phyloP scores from a whole-genome alignment of 345 rosid species.

The Populus nigra region DNA sequence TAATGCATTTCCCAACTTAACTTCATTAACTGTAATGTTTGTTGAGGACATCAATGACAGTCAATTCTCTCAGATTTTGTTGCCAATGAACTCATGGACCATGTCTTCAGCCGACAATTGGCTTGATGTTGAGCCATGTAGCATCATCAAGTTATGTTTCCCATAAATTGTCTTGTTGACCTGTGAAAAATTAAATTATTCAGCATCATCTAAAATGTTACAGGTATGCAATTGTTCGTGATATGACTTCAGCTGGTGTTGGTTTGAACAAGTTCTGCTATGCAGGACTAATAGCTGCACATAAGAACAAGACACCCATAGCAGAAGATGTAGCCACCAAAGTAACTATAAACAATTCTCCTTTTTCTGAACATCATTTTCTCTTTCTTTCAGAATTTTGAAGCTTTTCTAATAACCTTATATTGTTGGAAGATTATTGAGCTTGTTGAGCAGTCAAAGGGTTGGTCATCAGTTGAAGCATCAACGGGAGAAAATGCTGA shows the following conservation, averaged over 20 bases:
- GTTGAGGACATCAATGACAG: not conserved
- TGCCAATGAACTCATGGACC: not conserved
- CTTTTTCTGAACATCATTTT: not conserved
- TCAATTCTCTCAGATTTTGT: not conserved
- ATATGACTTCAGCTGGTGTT: constrained; percentile 97
- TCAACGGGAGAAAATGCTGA: constrained; percentile 50
- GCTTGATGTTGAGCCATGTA: not conserved
- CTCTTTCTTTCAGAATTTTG: not conserved
- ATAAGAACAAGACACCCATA: constrained; percentile 65
- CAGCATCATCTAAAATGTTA: constrained; percentile 12
- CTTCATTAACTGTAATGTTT: constrained; percentile 1
- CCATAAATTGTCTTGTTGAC: too few species aligned
- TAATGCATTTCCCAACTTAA: not conserved
- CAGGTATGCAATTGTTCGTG: constrained; percentile 87
- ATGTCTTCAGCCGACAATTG: not conserved
- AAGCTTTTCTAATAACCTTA: constrained; percentile 19
- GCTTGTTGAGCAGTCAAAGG: constrained; percentile 80
- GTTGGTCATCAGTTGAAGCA: constrained; percentile 80
- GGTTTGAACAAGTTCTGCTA: constrained; percentile 93
- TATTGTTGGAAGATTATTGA: constrained; percentile 63
- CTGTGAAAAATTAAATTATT: not conserved
- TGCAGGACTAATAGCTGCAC: constrained; percentile 88
- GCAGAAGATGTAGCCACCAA: constrained; percentile 62
- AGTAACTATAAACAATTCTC: constrained; percentile 34
- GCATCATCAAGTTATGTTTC: constrained; percentile 7